Conservation (phyloP, 345 rosid species). For the Hibiscus tridactylites region DNA sequence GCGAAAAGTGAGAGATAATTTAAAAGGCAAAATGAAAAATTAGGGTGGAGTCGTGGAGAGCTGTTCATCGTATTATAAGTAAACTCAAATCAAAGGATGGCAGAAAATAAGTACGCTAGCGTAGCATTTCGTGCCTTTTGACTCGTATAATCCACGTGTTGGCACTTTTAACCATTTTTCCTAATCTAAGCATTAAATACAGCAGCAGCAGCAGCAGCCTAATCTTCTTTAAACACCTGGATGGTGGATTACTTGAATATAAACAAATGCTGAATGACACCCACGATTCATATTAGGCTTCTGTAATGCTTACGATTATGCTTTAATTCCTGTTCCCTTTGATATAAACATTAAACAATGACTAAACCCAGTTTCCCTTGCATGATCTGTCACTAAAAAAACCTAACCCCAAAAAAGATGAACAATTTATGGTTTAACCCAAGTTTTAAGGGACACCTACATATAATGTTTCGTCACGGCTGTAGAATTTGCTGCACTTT, state of each 20-base stretch:
- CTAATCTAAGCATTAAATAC: not conserved
- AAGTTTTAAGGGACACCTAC: not conserved
- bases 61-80: too few species aligned
- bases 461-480: not conserved
- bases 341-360: conserved; percentile 11
- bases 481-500: not conserved
- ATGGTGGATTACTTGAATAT: not conserved
- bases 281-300: not conserved
- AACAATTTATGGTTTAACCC: not conserved
- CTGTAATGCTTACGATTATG: not conserved
- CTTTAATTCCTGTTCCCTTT: conserved; percentile 6
- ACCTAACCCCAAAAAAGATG: conserved; percentile 1
- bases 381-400: not conserved
- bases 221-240: not conserved
- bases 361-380: not conserved
- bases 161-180: not conserved
- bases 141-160: not conserved
- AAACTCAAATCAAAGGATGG: too few species aligned
- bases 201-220: not conserved
- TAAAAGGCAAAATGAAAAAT: too few species aligned
- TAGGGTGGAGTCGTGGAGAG: too few species aligned
- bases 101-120: too few species aligned
- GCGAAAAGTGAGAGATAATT: too few species aligned
- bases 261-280: not conserved
- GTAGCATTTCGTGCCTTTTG: not conserved